Conservation (phyloP, 73 alveolate species). For the Effrenium voratum region DNA sequence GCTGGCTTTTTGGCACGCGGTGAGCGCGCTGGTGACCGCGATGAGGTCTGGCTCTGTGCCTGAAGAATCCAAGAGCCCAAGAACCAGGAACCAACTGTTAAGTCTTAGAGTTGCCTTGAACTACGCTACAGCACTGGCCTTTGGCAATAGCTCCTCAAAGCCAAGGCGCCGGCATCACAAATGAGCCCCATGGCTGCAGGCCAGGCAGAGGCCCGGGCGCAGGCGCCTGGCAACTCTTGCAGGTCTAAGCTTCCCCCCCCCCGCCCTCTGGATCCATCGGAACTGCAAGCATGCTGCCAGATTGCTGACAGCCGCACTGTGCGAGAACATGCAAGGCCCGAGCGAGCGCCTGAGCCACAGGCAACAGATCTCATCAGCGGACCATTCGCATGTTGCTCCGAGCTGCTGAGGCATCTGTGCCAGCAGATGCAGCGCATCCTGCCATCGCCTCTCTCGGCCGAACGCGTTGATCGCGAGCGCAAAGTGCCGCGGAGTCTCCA, state of each 20-base stretch:
- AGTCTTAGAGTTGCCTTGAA: neutral
- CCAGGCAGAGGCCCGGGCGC: constrained; percentile 59
- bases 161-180: neutral
- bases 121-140: too few relatives aligned
- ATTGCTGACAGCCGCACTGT: constrained; percentile 28
- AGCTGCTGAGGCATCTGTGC: neutral
- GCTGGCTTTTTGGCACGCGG: constrained; percentile 63
- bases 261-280: neutral
- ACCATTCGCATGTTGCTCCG: neutral
- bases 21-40: constrained; percentile 27
- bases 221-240: constrained; percentile 80
- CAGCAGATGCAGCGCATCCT: neutral
- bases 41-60: constrained; percentile 41
- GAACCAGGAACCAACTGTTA: neutral
- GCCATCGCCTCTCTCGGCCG: constrained; percentile 64
- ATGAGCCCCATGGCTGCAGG: neutral
- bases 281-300: neutral
- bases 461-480: constrained; percentile 52
- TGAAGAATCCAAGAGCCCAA: neutral
- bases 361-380: neutral
- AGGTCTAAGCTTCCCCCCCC: neutral
- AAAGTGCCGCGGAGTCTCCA: constrained; percentile 10
- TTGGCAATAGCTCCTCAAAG: too few relatives aligned
- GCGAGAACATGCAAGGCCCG: constrained; percentile 75
- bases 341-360: constrained; percentile 1